These are phyloP conservation scores for Suillus discolor DNA, from an alignment of 768 basidiomycete genomes.

Conservation along the genomic window DNA sequence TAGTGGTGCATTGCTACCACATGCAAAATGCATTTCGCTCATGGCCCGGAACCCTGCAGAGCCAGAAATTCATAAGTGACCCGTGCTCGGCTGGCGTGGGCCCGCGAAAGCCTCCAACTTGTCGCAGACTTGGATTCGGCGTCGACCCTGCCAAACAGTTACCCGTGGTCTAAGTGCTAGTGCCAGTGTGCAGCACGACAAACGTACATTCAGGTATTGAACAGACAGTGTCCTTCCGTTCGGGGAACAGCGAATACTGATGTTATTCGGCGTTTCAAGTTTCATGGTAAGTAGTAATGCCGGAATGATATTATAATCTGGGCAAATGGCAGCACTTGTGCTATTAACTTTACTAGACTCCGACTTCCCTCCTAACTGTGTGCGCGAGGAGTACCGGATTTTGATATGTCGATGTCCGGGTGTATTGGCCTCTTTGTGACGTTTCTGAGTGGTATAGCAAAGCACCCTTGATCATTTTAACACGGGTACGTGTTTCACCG, in stretches of 20 bases:
- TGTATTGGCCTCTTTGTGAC: background rate
- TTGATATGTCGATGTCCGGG: background rate
- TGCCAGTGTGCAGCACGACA: background rate
- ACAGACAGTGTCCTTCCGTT: background rate
- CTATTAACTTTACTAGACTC: background rate
- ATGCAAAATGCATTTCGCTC: slow-evolving; percentile 3
- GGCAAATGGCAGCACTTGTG: background rate
- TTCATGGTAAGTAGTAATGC: background rate
- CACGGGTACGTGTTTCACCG: background rate
- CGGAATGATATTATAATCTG: background rate
- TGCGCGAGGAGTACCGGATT: background rate
- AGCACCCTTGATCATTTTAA: background rate
- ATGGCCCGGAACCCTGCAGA: slow-evolving; percentile 1
- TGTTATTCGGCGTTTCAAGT: slow-evolving; percentile 2
- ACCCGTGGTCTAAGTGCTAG: background rate
- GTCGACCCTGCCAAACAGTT: background rate
- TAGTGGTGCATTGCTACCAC: background rate
- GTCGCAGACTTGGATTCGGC: background rate
- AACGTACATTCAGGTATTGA: background rate
- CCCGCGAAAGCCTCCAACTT: background rate
- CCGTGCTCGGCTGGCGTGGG: background rate
- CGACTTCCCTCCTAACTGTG: background rate
- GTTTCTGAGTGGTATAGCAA: background rate
- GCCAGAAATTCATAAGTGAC: background rate
- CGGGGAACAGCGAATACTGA: background rate